A percentile compares a stretch with the other conserved stretches of the same genome.
phyloP scores from a whole-genome alignment of 805 yeast species.

The Tetrapisispora taiwanensis region DNA sequence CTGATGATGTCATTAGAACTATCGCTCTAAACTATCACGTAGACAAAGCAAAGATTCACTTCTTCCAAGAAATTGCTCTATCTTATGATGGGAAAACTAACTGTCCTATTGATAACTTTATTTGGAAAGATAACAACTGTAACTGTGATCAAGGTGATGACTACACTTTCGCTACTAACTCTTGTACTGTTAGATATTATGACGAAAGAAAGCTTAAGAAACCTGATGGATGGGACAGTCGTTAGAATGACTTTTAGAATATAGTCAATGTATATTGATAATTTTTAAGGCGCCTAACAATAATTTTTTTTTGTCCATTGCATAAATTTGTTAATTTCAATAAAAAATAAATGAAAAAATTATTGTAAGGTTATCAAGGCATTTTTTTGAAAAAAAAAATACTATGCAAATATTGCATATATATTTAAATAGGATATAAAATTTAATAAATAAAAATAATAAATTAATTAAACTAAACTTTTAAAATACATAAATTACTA shows the following conservation, averaged over 20 bases:
- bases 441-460: no score
- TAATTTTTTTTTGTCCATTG: no score
- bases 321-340: no score
- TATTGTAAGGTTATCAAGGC: no score
- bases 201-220: conserved; percentile 38
- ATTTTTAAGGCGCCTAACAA: background rate
- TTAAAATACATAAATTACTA: no score
- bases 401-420: no score
- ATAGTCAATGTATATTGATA: background rate
- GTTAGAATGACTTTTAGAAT: background rate
- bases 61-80: conserved; percentile 75
- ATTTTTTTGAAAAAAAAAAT: no score
- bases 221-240: conserved; percentile 52
- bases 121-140: conserved; percentile 52
- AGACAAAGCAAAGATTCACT: conserved; percentile 52
- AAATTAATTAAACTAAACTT: no score
- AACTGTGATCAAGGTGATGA: conserved; percentile 62
- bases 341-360: no score
- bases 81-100: conserved; percentile 61
- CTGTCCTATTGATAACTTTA: conserved; percentile 59
- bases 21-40: conserved; percentile 67
- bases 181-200: conserved; percentile 52
- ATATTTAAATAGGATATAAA: no score
- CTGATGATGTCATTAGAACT: conserved; percentile 85
- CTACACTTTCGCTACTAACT: conserved; percentile 55